Evolutionary conservation across 2,329 filamentous ascomycete genomes (phyloP).

Genomic region (Pseudogymnoascus sp.): DNA sequence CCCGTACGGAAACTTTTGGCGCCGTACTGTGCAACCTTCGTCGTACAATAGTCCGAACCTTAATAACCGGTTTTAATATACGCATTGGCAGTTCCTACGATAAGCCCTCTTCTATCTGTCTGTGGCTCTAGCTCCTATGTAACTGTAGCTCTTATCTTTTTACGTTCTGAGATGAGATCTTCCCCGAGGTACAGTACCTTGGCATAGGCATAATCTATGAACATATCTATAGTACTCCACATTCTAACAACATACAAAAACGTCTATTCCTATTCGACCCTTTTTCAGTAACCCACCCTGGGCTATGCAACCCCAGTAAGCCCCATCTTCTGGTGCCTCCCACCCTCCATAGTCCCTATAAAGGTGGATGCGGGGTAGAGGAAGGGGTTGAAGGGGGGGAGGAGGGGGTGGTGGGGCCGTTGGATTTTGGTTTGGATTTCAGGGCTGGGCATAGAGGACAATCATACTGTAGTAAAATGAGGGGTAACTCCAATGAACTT

Average conservation of each 20-base stretch:
- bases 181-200: not conserved
- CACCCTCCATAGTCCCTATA: not conserved
- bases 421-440: too few relatives aligned
- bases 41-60: constrained; percentile 1
- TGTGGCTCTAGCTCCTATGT: too few relatives aligned
- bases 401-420: too few relatives aligned
- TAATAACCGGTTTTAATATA: not conserved
- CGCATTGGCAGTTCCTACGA: not conserved
- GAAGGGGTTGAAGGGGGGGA: too few relatives aligned
- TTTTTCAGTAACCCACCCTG: not conserved
- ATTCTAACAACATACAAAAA: not conserved
- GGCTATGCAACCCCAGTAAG: not conserved
- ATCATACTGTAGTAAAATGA: too few relatives aligned
- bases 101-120: not conserved
- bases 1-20: too few relatives aligned
- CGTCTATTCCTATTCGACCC: not conserved
- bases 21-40: too few relatives aligned
- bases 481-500: too few relatives aligned
- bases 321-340: not conserved
- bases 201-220: not conserved
- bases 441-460: too few relatives aligned
- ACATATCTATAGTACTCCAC: not conserved
- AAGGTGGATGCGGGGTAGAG: too few relatives aligned
- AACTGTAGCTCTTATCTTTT: not conserved
- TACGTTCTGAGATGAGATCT: not conserved